A percentile compares a stretch with the other conserved stretches of the same genome.
Conservation (phyloP, 768 basidiomycete species). For the Pisolithus orientalis region DNA sequence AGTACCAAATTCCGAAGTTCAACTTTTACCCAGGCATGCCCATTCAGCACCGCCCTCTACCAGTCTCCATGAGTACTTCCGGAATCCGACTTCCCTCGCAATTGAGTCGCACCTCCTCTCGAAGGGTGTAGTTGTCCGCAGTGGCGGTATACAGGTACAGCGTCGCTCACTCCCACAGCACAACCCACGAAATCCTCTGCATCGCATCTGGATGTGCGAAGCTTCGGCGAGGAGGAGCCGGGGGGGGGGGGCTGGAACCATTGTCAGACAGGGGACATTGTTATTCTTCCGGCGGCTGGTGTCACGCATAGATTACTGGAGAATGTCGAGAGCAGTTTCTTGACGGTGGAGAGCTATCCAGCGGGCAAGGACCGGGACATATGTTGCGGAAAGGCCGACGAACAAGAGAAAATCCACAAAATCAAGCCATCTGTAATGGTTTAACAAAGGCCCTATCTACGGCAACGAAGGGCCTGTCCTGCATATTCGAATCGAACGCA, state of each 20-base stretch:
- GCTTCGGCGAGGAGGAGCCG: conserved; percentile 32
- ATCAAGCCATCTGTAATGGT: conserved; percentile 31
- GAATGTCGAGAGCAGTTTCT: conserved; percentile 24
- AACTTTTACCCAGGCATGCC: conserved; percentile 31
- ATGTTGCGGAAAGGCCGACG: conserved; percentile 32
- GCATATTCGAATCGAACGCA: conserved; percentile 3
- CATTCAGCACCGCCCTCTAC: conserved; percentile 27
- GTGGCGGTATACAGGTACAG: conserved; percentile 41
- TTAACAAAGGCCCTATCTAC: conserved; percentile 34
- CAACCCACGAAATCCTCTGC: conserved; percentile 36
- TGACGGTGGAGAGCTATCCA: conserved; percentile 39
- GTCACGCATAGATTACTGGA: conserved; percentile 33
- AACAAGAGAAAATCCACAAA: conserved; percentile 18
- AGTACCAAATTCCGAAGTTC: conserved; percentile 29
- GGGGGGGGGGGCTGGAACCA: conserved; percentile 21
- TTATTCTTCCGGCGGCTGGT: conserved; percentile 38
- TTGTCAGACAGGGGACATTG: conserved; percentile 32
- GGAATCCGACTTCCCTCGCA: conserved; percentile 10
- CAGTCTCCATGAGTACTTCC: conserved; percentile 31
- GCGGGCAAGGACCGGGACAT: conserved; percentile 32
- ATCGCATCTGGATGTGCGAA: conserved; percentile 28
- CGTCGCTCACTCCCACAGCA: conserved; percentile 37
- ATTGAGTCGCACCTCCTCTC: conserved; percentile 31
- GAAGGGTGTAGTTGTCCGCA: conserved; percentile 29
- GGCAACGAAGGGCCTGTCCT: conserved; percentile 32